These are phyloP conservation scores for Gleditsia sinensis DNA, from an alignment of 306 rosid species.

Conservation along the genomic window DNA sequence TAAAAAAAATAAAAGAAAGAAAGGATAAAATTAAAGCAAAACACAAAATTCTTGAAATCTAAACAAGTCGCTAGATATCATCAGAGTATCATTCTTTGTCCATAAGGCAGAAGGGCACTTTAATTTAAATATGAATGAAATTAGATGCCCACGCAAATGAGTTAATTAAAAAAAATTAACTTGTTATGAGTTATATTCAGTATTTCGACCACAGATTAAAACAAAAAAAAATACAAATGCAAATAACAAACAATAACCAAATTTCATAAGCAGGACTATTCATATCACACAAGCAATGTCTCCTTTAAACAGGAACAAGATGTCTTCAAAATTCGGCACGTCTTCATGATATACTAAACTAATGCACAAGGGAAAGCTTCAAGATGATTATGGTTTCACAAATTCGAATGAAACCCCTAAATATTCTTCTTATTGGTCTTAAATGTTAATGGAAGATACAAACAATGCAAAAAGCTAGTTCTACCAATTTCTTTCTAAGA, in stretches of 20 bases:
- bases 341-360: constrained; percentile 14
- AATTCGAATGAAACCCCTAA: not conserved
- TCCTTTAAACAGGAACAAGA: not conserved
- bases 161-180: not conserved
- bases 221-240: not conserved
- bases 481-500: constrained; percentile 43
- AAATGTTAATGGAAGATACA: constrained; percentile 31
- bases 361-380: not conserved
- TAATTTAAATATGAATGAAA: not conserved
- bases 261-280: not conserved
- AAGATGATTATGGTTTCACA: constrained; percentile 3
- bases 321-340: not conserved
- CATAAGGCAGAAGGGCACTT: not conserved
- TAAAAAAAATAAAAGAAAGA: not conserved
- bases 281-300: not conserved
- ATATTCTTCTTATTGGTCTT: constrained; percentile 23
- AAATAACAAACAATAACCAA: not conserved
- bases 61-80: not conserved
- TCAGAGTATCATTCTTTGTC: not conserved
- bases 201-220: not conserved
- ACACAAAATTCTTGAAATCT: not conserved
- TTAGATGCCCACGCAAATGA: not conserved
- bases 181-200: not conserved
- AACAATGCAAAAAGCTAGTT: constrained; percentile 18
- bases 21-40: not conserved